Conservation (phyloP, 164 flowering plant genomes). For the Cinnamomum micranthum region DNA sequence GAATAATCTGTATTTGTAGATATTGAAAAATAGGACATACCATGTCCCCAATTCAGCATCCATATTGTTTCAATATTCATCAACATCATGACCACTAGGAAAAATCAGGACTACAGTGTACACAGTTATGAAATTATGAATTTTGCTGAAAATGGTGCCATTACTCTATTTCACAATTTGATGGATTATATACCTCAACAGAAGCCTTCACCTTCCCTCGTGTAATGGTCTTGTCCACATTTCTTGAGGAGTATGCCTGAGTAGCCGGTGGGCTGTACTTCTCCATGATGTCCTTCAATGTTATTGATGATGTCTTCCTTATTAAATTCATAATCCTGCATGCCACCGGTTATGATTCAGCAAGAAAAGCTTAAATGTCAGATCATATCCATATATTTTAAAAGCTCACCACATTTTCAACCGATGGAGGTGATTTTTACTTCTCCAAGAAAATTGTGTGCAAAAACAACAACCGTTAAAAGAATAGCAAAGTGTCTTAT, state of each 20-base stretch:
- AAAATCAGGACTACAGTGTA: not conserved
- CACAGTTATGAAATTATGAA: not conserved
- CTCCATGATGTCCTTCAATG: constrained; percentile 36
- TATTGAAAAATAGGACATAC: not conserved
- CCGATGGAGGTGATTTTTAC: not conserved
- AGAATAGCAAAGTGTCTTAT: no score
- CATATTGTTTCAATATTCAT: not conserved
- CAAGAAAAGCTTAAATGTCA: not conserved
- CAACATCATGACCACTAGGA: not conserved
- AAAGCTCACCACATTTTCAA: not conserved
- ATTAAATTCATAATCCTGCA: constrained; percentile 54
- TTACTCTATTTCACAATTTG: not conserved
- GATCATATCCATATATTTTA: not conserved
- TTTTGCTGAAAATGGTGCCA: not conserved
- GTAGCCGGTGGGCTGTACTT: constrained; percentile 46
- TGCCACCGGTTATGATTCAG: constrained; percentile 8
- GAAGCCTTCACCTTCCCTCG: constrained; percentile 68
- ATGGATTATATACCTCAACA: constrained; percentile 49
- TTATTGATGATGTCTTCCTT: constrained; percentile 34
- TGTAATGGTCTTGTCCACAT: constrained; percentile 50
- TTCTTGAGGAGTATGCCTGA: constrained; percentile 32
- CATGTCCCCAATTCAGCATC: not conserved
- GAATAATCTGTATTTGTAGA: not conserved
- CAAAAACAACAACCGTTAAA: not conserved
- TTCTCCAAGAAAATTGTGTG: not conserved